Percentiles rank a stretch among this genome's conserved stretches.
These are phyloP conservation scores for Aureobasidium sp. DNA, from an alignment of 2,329 filamentous ascomycete species.

Conservation along the genomic window DNA sequence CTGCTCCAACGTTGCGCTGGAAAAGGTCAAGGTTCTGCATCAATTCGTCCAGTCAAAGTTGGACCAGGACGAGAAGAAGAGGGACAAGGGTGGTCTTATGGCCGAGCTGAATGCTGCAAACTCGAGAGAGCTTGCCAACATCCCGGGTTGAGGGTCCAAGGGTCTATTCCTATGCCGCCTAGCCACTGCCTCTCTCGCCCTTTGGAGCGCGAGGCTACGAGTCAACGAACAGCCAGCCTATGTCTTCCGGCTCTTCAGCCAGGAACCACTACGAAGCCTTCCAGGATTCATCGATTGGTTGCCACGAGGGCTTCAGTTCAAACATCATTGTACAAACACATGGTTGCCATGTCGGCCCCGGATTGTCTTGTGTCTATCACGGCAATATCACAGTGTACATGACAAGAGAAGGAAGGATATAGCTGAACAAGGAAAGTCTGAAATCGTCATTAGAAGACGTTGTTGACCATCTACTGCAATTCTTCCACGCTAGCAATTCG, in stretches of 20 bases:
- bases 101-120: conserved; percentile 80
- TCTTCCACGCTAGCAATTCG: neutral
- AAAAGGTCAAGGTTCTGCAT: conserved; percentile 73
- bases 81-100: conserved; percentile 69
- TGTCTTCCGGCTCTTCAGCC: neutral
- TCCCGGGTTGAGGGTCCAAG: conserved; percentile 12
- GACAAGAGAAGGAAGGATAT: neutral
- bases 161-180: neutral
- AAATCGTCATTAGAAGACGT: neutral
- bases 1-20: conserved; percentile 64
- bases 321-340: neutral
- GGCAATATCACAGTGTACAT: neutral
- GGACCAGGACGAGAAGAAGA: conserved; percentile 66
- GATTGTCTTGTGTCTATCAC: neutral
- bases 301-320: neutral
- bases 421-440: neutral
- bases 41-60: conserved; percentile 63
- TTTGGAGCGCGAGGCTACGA: neutral
- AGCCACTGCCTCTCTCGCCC: neutral
- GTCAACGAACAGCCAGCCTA: neutral
- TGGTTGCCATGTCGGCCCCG: neutral
- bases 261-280: neutral
- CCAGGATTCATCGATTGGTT: neutral
- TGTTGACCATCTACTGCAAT: neutral
- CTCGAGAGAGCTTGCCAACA: conserved; percentile 44